These are phyloP conservation scores for Heimioporus retisporus DNA, from an alignment of 1,284 basidiomycete genomes.

Conservation along the genomic window DNA sequence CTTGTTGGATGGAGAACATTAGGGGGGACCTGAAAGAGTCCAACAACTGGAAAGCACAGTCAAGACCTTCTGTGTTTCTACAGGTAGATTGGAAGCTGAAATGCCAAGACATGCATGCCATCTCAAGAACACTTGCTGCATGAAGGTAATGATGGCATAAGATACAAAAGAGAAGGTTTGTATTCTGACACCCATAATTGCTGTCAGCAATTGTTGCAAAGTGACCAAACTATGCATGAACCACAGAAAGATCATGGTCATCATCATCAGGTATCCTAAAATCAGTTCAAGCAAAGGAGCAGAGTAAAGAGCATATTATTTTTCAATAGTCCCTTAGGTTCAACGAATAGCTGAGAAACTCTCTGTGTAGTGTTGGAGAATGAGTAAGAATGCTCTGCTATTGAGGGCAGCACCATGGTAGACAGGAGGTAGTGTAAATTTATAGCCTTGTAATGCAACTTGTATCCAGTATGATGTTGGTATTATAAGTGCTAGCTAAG, in stretches of 20 bases:
- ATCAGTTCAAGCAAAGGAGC: conserved; percentile 6
- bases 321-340: conserved; percentile 9
- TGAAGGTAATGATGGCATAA: not conserved
- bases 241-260: not conserved
- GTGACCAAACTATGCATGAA: conserved; percentile 15
- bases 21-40: not conserved
- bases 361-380: conserved; percentile 9
- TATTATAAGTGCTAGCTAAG: no score
- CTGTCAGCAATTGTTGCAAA: not conserved
- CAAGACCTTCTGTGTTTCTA: no score
- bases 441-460: no score
- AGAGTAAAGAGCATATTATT: conserved; percentile 23
- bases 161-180: not conserved
- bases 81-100: no score
- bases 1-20: not conserved
- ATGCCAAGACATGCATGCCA: conserved; percentile 14
- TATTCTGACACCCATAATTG: conserved; percentile 17
- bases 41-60: no score
- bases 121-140: not conserved
- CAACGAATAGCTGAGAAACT: conserved; percentile 7
- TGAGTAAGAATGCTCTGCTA: not conserved
- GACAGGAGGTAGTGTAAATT: no score
- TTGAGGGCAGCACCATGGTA: not conserved
- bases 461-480: no score
- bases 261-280: conserved; percentile 1